Percentiles rank a stretch among this genome's conserved stretches.
phyloP scores from a whole-genome alignment of 139 green algal species.

The Asterochloris sp. region DNA sequence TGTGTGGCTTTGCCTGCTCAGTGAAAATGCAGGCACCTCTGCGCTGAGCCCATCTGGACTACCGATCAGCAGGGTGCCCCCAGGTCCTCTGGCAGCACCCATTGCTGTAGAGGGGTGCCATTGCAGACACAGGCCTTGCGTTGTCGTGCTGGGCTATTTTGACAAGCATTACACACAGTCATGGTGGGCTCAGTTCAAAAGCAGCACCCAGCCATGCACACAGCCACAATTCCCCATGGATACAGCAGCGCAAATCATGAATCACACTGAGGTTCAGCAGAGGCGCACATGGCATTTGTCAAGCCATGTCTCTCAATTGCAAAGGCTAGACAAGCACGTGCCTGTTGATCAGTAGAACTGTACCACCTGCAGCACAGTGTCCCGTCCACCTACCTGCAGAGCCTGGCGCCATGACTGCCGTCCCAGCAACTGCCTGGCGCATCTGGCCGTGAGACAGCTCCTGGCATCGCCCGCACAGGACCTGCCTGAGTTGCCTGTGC shows the following conservation, averaged over 20 bases:
- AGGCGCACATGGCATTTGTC: neutral
- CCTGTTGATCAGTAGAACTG: neutral
- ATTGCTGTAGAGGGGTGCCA: too few species aligned
- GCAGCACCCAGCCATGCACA: too few species aligned
- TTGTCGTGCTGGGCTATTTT: too few species aligned
- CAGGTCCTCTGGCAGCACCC: neutral
- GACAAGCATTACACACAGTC: too few species aligned
- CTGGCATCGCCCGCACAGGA: constrained; percentile 74
- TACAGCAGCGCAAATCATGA: too few species aligned
- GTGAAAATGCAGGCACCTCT: neutral
- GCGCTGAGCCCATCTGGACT: neutral
- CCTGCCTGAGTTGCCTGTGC: constrained; percentile 66
- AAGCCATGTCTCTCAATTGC: neutral
- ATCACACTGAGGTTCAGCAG: neutral
- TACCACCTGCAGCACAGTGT: neutral
- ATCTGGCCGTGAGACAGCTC: constrained; percentile 78
- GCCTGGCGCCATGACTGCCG: neutral
- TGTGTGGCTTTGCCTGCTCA: neutral
- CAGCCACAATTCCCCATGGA: too few species aligned
- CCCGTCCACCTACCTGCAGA: neutral
- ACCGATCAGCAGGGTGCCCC: neutral
- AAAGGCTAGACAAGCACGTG: neutral
- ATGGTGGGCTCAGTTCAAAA: too few species aligned
- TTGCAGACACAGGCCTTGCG: too few species aligned
- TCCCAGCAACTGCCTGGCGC: constrained; percentile 73